These are phyloP conservation scores for Erysimum pusillum DNA, from an alignment of 441 rosid species.

Conservation along the genomic window DNA sequence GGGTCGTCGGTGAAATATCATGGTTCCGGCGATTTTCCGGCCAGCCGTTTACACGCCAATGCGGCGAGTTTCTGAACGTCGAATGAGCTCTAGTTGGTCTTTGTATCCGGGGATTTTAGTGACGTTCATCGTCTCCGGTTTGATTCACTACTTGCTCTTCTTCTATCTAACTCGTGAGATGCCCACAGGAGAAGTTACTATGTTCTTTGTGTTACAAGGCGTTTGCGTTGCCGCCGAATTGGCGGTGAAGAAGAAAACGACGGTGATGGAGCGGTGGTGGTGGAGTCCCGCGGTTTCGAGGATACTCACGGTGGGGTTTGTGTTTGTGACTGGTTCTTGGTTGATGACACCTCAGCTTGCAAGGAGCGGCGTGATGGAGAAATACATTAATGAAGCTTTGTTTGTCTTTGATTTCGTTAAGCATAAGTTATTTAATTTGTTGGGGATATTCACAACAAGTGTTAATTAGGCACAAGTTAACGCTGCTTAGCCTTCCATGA, in stretches of 20 bases:
- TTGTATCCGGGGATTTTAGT: slow-evolving; percentile 33
- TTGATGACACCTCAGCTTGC: slow-evolving; percentile 50
- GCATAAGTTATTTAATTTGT: no score
- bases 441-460: neutral
- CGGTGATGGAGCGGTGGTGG: slow-evolving; percentile 44
- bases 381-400: slow-evolving; percentile 8
- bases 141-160: slow-evolving; percentile 58
- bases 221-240: slow-evolving; percentile 50
- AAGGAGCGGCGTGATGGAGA: slow-evolving; percentile 16
- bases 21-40: neutral
- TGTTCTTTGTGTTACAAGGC: slow-evolving; percentile 58
- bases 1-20: neutral
- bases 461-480: neutral
- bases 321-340: slow-evolving; percentile 48
- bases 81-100: no score
- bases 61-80: neutral
- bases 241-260: slow-evolving; percentile 44
- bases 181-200: slow-evolving; percentile 59
- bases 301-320: slow-evolving; percentile 49
- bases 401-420: neutral
- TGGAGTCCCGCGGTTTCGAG: slow-evolving; percentile 40
- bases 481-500: no score
- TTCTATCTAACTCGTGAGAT: slow-evolving; percentile 41
- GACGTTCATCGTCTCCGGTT: slow-evolving; percentile 54
- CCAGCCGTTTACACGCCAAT: neutral